phyloP scores from a whole-genome alignment of 352 stramenopile species.

The Albugo laibachii region DNA sequence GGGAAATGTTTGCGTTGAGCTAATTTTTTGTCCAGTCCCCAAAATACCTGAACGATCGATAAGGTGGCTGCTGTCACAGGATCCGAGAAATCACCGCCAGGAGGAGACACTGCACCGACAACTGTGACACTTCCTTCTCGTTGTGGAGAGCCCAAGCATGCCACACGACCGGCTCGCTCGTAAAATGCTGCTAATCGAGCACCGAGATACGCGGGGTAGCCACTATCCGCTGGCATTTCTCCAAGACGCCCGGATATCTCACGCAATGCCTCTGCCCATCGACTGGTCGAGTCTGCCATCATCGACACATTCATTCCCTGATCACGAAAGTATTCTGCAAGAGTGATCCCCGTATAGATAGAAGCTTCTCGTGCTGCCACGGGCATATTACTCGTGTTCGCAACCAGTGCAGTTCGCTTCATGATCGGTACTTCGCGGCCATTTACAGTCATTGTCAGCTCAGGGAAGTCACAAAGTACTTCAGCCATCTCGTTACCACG shows the following conservation, averaged over 20 bases:
- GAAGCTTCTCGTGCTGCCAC: constrained; percentile 98
- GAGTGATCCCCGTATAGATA: constrained; percentile 99
- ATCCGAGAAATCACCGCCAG: constrained; percentile 98
- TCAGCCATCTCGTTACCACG: constrained; percentile 99
- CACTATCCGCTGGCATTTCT: constrained; percentile 98
- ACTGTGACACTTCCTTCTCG: constrained; percentile 97
- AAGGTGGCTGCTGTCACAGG: constrained; percentile 98
- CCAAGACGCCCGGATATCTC: constrained; percentile 99
- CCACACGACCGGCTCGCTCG: constrained; percentile 95
- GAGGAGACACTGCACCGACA: constrained; percentile 96
- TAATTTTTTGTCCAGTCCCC: constrained; percentile 99
- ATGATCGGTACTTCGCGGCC: constrained; percentile 97
- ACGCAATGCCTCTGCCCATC: constrained; percentile 98
- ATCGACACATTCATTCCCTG: constrained; percentile 98
- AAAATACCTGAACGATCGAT: constrained; percentile 99
- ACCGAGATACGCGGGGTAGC: constrained; percentile 94
- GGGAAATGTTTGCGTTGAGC: constrained; percentile 99
- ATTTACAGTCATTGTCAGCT: constrained; percentile 97
- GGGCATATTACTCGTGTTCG: constrained; percentile 99
- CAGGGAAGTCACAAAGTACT: constrained; percentile 98
- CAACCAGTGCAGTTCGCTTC: constrained; percentile 98
- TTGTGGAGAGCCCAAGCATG: constrained; percentile 92
- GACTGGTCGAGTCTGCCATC: constrained; percentile 99
- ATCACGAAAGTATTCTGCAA: constrained; percentile 99
- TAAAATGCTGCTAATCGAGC: constrained; percentile 99